Percentiles rank a stretch among this genome's conserved stretches.
These are phyloP conservation scores for Anacardium occidentale DNA, from an alignment of 345 rosid genomes.

Conservation along the genomic window DNA sequence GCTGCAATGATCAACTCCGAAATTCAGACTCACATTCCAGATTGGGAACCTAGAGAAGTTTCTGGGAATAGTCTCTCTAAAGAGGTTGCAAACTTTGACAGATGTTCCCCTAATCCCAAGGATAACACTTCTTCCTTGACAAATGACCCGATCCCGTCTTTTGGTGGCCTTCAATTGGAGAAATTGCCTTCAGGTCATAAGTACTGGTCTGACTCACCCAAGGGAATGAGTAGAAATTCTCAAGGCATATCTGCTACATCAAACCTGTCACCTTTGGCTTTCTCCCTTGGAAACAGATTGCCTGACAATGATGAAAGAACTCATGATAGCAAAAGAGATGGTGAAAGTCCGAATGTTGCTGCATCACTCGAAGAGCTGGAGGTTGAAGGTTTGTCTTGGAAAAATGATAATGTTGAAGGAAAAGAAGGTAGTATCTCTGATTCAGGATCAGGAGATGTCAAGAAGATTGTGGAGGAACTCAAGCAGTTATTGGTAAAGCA, in stretches of 20 bases:
- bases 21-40: constrained; percentile 67
- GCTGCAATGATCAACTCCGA: constrained; percentile 74
- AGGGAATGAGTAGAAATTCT: constrained; percentile 39
- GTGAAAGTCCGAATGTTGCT: constrained; percentile 20
- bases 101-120: constrained; percentile 19
- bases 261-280: constrained; percentile 20
- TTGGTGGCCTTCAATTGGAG: constrained; percentile 51
- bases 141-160: constrained; percentile 32
- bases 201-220: constrained; percentile 81
- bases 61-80: constrained; percentile 18
- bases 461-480: constrained; percentile 44
- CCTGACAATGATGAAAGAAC: constrained; percentile 25
- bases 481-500: constrained; percentile 59
- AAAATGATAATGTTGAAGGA: constrained; percentile 14
- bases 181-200: constrained; percentile 80
- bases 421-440: constrained; percentile 14
- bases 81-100: constrained; percentile 27
- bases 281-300: constrained; percentile 6
- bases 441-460: constrained; percentile 36
- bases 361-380: constrained; percentile 21
- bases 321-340: constrained; percentile 14
- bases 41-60: constrained; percentile 52
- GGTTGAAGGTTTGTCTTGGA: constrained; percentile 3
- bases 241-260: constrained; percentile 37
- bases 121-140: constrained; percentile 25